Evolutionary conservation across 2,329 filamentous ascomycete genomes (phyloP).

Genomic region (Monilinia polystroma): DNA sequence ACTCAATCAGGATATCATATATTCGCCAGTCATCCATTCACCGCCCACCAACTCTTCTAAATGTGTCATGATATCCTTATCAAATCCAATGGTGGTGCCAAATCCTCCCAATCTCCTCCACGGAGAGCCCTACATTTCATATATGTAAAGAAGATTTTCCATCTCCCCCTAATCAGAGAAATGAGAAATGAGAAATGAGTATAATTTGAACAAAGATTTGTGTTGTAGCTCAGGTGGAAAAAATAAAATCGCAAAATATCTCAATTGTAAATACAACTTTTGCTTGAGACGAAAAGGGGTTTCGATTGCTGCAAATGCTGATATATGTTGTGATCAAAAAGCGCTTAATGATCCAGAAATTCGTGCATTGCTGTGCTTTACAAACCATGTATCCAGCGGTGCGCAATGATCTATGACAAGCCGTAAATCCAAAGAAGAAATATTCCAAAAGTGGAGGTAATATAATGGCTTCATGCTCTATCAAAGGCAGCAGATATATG

Average conservation of each 20-base stretch:
- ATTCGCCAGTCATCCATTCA: slow-evolving; percentile 21
- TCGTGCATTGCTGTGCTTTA: slow-evolving; percentile 8
- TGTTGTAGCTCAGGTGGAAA: slow-evolving; percentile 7
- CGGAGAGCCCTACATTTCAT: slow-evolving; percentile 20
- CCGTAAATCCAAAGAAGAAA: slow-evolving; percentile 7
- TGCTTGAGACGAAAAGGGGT: not conserved
- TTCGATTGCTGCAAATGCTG: slow-evolving; percentile 14
- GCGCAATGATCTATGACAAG: slow-evolving; percentile 13
- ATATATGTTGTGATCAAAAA: slow-evolving; percentile 3
- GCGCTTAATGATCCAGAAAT: slow-evolving; percentile 14
- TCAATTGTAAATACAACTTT: slow-evolving; percentile 9
- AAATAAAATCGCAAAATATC: slow-evolving; percentile 3
- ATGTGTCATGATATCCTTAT: slow-evolving; percentile 20
- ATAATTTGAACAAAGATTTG: slow-evolving; percentile 5
- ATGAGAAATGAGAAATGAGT: slow-evolving; percentile 7
- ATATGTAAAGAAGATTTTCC: slow-evolving; percentile 17
- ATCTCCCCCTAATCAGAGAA: slow-evolving; percentile 13
- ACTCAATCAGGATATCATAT: slow-evolving; percentile 22
- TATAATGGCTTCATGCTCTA: slow-evolving; percentile 9
- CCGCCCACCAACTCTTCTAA: slow-evolving; percentile 19
- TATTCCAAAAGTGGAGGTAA: not conserved
- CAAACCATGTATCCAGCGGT: slow-evolving; percentile 14
- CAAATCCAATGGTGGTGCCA: slow-evolving; percentile 8
- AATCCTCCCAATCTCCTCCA: slow-evolving; percentile 15
- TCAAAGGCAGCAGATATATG: slow-evolving; percentile 4